Evolutionary conservation across 139 green algal genomes (phyloP).

Genomic region (Closterium sp.): DNA sequence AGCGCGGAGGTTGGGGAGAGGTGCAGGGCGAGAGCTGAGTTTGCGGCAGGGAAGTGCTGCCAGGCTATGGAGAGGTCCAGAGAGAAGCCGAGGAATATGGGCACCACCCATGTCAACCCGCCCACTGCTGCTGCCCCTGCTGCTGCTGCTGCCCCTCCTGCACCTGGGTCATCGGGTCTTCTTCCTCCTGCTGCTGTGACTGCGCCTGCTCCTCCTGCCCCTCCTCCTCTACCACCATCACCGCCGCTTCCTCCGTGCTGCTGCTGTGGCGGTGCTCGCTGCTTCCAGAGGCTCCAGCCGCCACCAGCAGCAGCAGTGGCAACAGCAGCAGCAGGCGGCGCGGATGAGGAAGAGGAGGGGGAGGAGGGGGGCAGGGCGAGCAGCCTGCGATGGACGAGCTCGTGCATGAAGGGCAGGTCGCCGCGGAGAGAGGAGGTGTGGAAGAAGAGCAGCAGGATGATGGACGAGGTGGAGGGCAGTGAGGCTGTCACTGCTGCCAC

Average conservation of each 20-base stretch:
- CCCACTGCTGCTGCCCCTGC: neutral
- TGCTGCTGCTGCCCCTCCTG: too few species aligned
- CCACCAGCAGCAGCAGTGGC: neutral
- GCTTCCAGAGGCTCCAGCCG: neutral
- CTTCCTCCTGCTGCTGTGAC: too few species aligned
- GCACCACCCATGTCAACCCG: neutral
- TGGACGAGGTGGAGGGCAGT: neutral
- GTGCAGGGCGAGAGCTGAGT: neutral
- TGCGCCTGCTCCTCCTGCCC: too few species aligned
- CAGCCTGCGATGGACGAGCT: neutral
- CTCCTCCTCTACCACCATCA: too few species aligned
- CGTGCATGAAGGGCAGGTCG: neutral
- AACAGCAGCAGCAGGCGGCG: neutral
- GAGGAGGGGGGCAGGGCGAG: neutral
- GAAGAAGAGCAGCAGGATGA: neutral
- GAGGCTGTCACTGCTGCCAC: neutral
- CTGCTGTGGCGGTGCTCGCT: neutral
- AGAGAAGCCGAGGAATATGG: neutral
- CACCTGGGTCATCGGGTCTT: too few species aligned
- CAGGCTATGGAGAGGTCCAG: neutral
- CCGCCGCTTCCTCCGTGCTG: too few species aligned
- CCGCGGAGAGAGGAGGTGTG: neutral
- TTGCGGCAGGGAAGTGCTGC: neutral
- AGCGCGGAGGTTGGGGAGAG: neutral
- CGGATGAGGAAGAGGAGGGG: neutral